phyloP scores from a whole-genome alignment of 208 protist species.

The Balamuthia mandrillaris region DNA sequence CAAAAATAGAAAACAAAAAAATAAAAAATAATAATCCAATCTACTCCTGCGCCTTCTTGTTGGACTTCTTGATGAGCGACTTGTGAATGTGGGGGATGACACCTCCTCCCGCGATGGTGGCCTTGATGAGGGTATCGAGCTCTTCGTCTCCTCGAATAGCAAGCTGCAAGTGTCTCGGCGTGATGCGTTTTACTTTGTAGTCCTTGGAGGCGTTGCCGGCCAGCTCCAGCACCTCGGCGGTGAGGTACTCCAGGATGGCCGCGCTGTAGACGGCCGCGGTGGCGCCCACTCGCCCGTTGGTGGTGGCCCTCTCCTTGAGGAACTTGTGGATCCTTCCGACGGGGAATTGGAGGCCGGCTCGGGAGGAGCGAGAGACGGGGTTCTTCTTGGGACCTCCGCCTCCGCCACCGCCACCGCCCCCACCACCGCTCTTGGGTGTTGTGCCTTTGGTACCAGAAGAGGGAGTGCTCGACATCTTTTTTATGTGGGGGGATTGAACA shows the following conservation, averaged over 20 bases:
- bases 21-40: background rate
- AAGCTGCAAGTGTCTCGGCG: conserved; percentile 95
- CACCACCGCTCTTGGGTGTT: too few relatives aligned
- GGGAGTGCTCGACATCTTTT: too few relatives aligned
- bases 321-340: conserved; percentile 97
- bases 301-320: conserved; percentile 90
- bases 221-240: conserved; percentile 97
- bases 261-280: conserved; percentile 96
- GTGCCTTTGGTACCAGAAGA: too few relatives aligned
- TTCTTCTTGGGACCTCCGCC: too few relatives aligned
- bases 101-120: conserved; percentile 81
- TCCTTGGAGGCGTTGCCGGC: conserved; percentile 95
- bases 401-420: too few relatives aligned
- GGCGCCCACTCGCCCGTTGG: conserved; percentile 91
- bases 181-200: conserved; percentile 94
- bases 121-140: conserved; percentile 96
- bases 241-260: conserved; percentile 97
- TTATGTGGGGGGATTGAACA: too few relatives aligned
- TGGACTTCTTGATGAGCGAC: conserved; percentile 67
- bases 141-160: conserved; percentile 98
- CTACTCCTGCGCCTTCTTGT: conserved; percentile 42
- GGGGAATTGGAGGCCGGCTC: conserved; percentile 87
- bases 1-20: background rate
- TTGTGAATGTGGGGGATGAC: conserved; percentile 83
- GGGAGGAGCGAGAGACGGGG: conserved; percentile 80